Base-by-base conservation (phyloP, 1,284 basidiomycete species). In the Melampsora larici-populina region DNA sequence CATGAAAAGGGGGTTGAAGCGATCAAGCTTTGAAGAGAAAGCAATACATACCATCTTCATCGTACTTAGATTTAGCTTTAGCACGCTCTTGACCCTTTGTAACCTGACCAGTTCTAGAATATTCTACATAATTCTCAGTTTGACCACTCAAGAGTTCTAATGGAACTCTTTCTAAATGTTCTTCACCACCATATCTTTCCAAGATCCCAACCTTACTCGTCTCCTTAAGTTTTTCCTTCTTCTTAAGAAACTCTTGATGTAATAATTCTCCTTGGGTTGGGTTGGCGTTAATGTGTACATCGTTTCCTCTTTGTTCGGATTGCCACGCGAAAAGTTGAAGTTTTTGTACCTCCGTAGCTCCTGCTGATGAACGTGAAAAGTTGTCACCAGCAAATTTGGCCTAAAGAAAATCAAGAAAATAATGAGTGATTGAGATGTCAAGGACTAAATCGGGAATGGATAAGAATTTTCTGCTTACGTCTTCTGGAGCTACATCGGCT, bases 251-350 rank as follows among this genome's bases (percentile, higher is more conserved):
- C 82, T 98, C 92, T 63, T 91, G 88, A 84, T 96, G 95, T 65
- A 97, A 87, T 33, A 96, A 87, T 85, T 97, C 91, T 78, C 95
- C 94, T 80, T 96, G 92, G 0, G 94, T 99, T 0, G 96, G 96
- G 82, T 97, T 97, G 65, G 97, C 93, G 82, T 97, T 94, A 79
- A 97, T 86, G 84, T 99, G 94, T 29, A 98, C 90, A 82, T 97
- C 93, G 83, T 95, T 95, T 0, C 97, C 97, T 7, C 92, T 89
- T 63, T 92, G 89, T 43, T 92, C 91, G 26, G 94, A 93, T 84
- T 98, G 93, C 95, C 95, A 98, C 0, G 97, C 97, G 83, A 98
- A 99, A 26, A 97, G 87, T 83, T 99, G 96, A 11, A 99, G 88
- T 79, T 91, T 87, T 83, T 97, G 93, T 46, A 98, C 91, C 75